Conservation (phyloP, 2,329 filamentous ascomycete species). For the Sclerotinia borealis region DNA sequence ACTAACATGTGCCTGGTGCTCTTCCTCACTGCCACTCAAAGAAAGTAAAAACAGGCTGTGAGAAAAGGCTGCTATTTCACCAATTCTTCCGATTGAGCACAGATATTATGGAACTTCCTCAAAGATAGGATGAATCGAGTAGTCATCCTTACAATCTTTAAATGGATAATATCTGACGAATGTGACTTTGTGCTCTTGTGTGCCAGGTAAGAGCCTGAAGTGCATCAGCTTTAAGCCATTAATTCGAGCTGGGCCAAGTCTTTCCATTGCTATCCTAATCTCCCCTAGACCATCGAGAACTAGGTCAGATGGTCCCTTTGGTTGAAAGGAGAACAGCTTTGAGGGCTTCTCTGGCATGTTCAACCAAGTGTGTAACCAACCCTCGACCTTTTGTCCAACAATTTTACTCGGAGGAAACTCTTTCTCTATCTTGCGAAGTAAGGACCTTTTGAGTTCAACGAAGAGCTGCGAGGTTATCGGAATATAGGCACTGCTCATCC, state of each 20-base stretch:
- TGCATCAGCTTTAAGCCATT: conserved; percentile 1
- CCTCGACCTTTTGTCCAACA: background rate
- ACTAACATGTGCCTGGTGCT: background rate
- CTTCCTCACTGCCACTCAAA: background rate
- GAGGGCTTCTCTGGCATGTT: background rate
- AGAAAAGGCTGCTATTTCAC: background rate
- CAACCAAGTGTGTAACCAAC: background rate
- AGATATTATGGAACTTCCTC: background rate
- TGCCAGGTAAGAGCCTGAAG: background rate
- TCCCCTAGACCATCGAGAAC: background rate
- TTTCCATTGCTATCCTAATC: background rate
- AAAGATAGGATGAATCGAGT: background rate
- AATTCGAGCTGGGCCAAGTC: background rate
- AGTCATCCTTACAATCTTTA: background rate
- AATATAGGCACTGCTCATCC: background rate
- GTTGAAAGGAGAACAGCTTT: background rate
- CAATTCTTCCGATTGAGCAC: background rate
- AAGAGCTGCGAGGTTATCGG: conserved; percentile 5
- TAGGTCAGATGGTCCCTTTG: background rate
- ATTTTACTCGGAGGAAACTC: background rate
- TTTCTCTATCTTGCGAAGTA: background rate
- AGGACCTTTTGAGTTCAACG: background rate
- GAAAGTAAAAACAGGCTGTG: background rate
- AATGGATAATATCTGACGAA: background rate
- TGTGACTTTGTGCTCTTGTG: background rate